Percentiles rank a stretch among this genome's conserved stretches.
phyloP scores from a whole-genome alignment of 768 basidiomycete species.

The Serendipita sp. region DNA sequence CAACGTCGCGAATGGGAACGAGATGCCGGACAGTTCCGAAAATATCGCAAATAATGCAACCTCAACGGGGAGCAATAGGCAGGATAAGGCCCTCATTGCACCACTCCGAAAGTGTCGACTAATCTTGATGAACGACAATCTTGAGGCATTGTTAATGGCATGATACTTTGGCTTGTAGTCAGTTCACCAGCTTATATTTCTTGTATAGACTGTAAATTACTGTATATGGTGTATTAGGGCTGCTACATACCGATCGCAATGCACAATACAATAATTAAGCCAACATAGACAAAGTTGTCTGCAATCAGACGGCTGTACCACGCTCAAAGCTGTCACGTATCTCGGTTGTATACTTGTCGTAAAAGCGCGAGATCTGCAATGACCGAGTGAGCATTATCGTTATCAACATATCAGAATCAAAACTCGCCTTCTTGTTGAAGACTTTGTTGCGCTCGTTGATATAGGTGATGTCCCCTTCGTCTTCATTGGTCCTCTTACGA shows the following conservation, averaged over 20 bases:
- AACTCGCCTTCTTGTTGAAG: slow-evolving; percentile 83
- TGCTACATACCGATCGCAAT: background rate
- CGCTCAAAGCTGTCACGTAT: slow-evolving; percentile 96
- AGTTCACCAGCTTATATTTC: background rate
- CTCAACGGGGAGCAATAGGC: background rate
- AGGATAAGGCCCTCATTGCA: background rate
- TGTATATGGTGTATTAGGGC: background rate
- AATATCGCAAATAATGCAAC: background rate
- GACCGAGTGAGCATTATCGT: background rate
- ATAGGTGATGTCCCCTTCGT: slow-evolving; percentile 92
- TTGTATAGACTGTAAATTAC: background rate
- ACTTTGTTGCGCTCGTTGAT: slow-evolving; percentile 98
- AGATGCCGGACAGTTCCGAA: background rate
- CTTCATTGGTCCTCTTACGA: slow-evolving; percentile 76
- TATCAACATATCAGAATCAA: background rate
- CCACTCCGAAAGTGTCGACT: background rate
- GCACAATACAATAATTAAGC: background rate
- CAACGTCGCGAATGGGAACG: too few relatives aligned
- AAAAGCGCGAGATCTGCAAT: slow-evolving; percentile 73
- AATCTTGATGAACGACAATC: background rate
- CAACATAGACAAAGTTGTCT: background rate
- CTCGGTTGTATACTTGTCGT: slow-evolving; percentile 92
- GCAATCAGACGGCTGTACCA: slow-evolving; percentile 64
- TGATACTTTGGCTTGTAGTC: background rate
- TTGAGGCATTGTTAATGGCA: background rate